phyloP scores from a whole-genome alignment of 1,284 basidiomycete genomes.

The Chiua sp. region DNA sequence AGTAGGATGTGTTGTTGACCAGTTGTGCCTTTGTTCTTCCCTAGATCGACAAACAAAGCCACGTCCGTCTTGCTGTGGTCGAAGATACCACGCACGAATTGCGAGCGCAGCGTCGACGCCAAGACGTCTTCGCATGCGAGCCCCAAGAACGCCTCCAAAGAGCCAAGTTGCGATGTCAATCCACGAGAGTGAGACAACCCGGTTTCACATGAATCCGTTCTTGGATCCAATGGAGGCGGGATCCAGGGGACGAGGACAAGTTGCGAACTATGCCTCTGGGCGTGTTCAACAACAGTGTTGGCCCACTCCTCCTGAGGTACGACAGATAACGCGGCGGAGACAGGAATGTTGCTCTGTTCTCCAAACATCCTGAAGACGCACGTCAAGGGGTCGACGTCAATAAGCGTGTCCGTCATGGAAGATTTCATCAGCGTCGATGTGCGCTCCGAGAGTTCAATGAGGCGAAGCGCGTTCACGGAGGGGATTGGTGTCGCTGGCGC shows the following conservation, averaged over 20 bases:
- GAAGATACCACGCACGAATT: constrained; percentile 84
- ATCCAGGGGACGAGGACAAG: constrained; percentile 89
- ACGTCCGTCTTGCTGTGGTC: constrained; percentile 69
- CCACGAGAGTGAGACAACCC: constrained; percentile 4
- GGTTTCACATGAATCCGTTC: constrained; percentile 18
- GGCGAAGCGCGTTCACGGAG: constrained; percentile 73
- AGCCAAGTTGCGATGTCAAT: constrained; percentile 40
- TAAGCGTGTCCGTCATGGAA: constrained; percentile 71
- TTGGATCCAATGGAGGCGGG: constrained; percentile 31
- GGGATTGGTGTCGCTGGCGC: constrained; percentile 20
- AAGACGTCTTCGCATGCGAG: constrained; percentile 39
- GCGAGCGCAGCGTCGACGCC: constrained; percentile 62
- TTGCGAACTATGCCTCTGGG: constrained; percentile 64
- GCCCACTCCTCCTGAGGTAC: constrained; percentile 76
- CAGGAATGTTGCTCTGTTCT: constrained; percentile 72
- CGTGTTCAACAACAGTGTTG: constrained; percentile 69
- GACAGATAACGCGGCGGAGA: constrained; percentile 71
- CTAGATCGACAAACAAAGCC: constrained; percentile 80
- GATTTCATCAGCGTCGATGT: constrained; percentile 91
- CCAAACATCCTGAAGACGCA: constrained; percentile 88
- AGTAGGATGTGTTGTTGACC: constrained; percentile 76
- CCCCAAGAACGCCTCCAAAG: constrained; percentile 71
- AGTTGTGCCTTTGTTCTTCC: constrained; percentile 42
- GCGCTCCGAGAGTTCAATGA: constrained; percentile 92
- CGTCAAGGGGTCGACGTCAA: constrained; percentile 80